Base-by-base conservation (phyloP, 2,329 filamentous ascomycete species). In the Calcarisporium arbuscula region DNA sequence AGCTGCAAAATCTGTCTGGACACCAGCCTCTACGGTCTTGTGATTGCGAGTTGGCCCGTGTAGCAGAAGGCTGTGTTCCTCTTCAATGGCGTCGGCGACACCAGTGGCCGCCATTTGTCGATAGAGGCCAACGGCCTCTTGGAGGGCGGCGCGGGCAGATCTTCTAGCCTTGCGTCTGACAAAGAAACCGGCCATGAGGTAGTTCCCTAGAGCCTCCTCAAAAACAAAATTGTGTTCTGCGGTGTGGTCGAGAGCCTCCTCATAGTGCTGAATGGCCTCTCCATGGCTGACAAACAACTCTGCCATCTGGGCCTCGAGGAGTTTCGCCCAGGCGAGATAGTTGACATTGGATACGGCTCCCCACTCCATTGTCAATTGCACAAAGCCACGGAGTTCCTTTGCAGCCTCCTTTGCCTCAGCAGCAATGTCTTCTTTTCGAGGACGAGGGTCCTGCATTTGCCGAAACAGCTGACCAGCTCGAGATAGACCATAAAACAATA, bases 151-250 rank as follows among this genome's bases (percentile, higher is more conserved):
- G 34, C 80, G 72, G 18, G 84, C 85, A 22, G 82, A 80, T 41
- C 85, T 65, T 25, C 76, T 69, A 4, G 82, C 79, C 10, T 73
- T 72, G 41, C 72, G 68, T 11, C 83, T 68, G 34, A 85, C 65
- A 41, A 87, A 76, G 51, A 78, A 80, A 8, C 81, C 81, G 2
- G 78, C 82, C 62, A 88, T 82, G 19, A 88, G 64, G 51, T 85
- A 84, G 49, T 83, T 82, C 12, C 77, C 75, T 2, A 87, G 65
- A 0, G 80, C 84, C 53, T 88, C 82, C 40, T 89, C 84, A 32
- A 87, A 72, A 3, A 72, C 50, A 42, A 84, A 82, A 28, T 70
- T 68, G 46, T 85, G 70, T 36, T 82, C 68, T 15, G 82, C 69
- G 10, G 80, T 75, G 48, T 88, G 83, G 47, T 89, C 82, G 38